Evolutionary conservation across 2,329 filamentous ascomycete genomes (phyloP), one percentile per base, ranked within the genome.

Genomic region (Talaromyces marneffei): DNA sequence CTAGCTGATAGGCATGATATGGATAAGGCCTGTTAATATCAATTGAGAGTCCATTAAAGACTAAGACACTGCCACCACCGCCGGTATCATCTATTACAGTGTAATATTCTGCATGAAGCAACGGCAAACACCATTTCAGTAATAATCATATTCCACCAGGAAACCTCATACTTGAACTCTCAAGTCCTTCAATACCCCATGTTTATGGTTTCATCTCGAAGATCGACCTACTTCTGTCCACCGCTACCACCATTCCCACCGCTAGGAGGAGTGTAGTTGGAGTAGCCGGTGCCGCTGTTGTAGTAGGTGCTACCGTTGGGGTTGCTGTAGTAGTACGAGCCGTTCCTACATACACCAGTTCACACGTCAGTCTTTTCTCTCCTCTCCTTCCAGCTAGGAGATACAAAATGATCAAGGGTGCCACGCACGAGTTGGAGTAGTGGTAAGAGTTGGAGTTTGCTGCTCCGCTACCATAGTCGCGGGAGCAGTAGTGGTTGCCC

Each of bases 281-380:
- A 82, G 54, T 74, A 69, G 5, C 87, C 87, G 10, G 71, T 70
- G 48, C 86, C 85, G 66, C 80, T 73, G 74, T 88, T 87, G 79
- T 89, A 77, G 77, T 90, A 90, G 40, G 83, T 87, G 69, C 83
- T 88, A 14, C 86, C 85, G 65, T 88, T 82, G 50, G 85, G 75
- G 75, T 90, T 90, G 70, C 82, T 83, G 76, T 90, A 90, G 77
- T 90, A 89, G 79, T 90, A 90, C 1, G 85, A 88, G 39, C 87
- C 86, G 66, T 89, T 69, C 23, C 82, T 84, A 25, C 37, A 40
- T 20, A 44, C 16, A 29, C 16, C 9, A 6, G 10, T 23, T 6
- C 31, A 27, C 44, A 23, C 12, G 39, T 35, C 27, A 33, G 31
- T 52, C 25, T 31, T 10, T 48, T 29, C 14, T 4, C 20, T 3